Evolutionary conservation across 805 yeast species (phyloP), one percentile per base, ranked within the genome.

Genomic region (Saccharomycopsis selenospora): DNA sequence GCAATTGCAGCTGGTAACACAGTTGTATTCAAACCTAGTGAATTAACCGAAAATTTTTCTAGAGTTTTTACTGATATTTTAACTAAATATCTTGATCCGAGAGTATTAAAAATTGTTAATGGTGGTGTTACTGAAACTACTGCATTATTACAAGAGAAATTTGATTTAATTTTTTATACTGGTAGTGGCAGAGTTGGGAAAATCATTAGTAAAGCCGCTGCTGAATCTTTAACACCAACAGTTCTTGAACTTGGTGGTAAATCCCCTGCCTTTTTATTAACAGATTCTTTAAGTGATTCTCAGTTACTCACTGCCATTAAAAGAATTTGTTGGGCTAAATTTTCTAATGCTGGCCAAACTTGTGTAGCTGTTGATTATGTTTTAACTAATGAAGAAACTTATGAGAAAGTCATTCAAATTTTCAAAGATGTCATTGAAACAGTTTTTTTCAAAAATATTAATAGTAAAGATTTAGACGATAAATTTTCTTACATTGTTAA

Each of bases 201-300:
- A 29, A 77, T 86, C 46, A 78, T 91, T 28, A 82, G 91, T 23
- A 67, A 71, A 51, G 84, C 85, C 41, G 96, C 97, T 1, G 93
- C 91, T n/a, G 79, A 85, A 65, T 75, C 77, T 18, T 70, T 90
- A 56, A 87, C 95, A 1, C 97, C 97, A 0, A 75, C 75, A 8
- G 66, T 85, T 6, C 71, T 90, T 53, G 98, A 90, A 66, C 70
- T 90, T 41, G 97, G 98, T 47, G 98, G 98, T 3, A 91, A 91
- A 64, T 82, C 91, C 5, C 98, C 98, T 0, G 85, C 77, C 1
- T 74, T 89, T 57, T 68, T 90, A 8, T 73, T 88, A 45, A 72
- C 68, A 42, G 59, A 65, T 7, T 63, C 67, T 1, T 54, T 71
- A 38, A 69, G 10, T 3, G 47, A 42, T 7, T 25, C 33, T 3